Conservation (phyloP, 805 yeast genomes). For the Candida germanica region DNA sequence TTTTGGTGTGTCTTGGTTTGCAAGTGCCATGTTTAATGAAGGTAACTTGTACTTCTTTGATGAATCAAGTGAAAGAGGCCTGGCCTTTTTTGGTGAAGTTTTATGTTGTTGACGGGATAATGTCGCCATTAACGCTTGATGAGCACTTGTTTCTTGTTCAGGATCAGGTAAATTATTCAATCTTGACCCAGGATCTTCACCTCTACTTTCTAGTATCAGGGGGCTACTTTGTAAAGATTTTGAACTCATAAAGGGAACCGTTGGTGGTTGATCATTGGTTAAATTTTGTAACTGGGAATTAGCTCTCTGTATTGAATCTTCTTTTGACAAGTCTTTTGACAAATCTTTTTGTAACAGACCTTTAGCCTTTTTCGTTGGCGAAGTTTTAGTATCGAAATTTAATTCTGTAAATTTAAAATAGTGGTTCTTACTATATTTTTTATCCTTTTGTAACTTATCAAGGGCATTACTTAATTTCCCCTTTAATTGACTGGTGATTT, state of each 20-base stretch:
- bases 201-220: conserved; percentile 5
- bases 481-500: conserved; percentile 38
- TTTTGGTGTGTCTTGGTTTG: neutral
- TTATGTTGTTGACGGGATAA: conserved; percentile 17
- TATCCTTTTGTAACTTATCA: conserved; percentile 33
- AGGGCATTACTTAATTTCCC: conserved; percentile 37
- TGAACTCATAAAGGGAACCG: conserved; percentile 4
- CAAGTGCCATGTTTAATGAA: conserved; percentile 26
- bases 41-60: conserved; percentile 20
- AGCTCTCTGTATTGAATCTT: conserved; percentile 15
- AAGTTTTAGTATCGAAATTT: conserved; percentile 20
- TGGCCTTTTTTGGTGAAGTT: neutral
- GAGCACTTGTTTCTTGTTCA: conserved; percentile 44
- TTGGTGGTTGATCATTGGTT: conserved; percentile 19
- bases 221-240: conserved; percentile 6
- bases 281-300: conserved; percentile 37
- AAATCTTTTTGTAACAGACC: conserved; percentile 12
- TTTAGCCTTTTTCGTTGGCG: conserved; percentile 25
- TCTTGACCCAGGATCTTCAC: no score
- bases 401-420: conserved; percentile 30
- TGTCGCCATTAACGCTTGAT: conserved; percentile 42
- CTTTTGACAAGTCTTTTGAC: conserved; percentile 12
- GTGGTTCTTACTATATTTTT: conserved; percentile 16
- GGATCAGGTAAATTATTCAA: conserved; percentile 24
- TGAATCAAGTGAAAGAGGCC: conserved; percentile 1